Percentiles rank a stretch among this genome's conserved stretches.
phyloP scores from a whole-genome alignment of 2,329 filamentous ascomycete genomes.

The Fusarium aywerte region DNA sequence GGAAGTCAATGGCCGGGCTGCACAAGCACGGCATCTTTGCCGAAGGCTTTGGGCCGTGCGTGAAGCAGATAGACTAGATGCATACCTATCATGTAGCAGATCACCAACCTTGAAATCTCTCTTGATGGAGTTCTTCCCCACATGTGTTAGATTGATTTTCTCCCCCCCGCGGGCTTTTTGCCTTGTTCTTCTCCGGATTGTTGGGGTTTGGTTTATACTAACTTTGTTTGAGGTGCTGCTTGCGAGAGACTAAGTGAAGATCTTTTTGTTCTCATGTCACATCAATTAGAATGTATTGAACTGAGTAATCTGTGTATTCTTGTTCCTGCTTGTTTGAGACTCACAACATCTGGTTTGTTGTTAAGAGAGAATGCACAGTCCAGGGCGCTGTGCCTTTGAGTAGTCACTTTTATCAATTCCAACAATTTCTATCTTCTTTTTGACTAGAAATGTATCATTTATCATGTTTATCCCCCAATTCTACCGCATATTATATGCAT shows the following conservation, averaged over 20 bases:
- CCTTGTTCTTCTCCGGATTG: background rate
- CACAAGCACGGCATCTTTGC: background rate
- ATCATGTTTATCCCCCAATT: slow-evolving; percentile 16
- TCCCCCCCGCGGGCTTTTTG: slow-evolving; percentile 5
- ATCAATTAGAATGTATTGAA: background rate
- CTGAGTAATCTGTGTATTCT: background rate
- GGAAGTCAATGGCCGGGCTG: slow-evolving; percentile 20
- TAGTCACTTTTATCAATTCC: slow-evolving; percentile 2
- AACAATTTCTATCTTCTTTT: no score
- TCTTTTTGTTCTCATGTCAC: background rate
- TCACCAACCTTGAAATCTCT: background rate
- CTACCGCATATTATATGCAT: slow-evolving; percentile 3
- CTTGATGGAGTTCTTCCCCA: slow-evolving; percentile 6
- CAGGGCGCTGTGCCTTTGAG: slow-evolving; percentile 12
- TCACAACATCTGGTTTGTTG: slow-evolving; percentile 4
- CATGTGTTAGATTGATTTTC: background rate
- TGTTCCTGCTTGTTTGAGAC: background rate
- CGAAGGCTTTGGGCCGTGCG: background rate
- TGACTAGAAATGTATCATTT: background rate
- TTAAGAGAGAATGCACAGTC: slow-evolving; percentile 16
- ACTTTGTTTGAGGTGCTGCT: background rate
- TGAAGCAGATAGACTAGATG: background rate
- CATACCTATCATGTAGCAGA: background rate
- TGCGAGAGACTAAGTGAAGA: background rate
- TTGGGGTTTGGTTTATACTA: background rate